These are phyloP conservation scores for Tetrahymena elliotti DNA, from an alignment of 73 alveolate species.

Conservation along the genomic window DNA sequence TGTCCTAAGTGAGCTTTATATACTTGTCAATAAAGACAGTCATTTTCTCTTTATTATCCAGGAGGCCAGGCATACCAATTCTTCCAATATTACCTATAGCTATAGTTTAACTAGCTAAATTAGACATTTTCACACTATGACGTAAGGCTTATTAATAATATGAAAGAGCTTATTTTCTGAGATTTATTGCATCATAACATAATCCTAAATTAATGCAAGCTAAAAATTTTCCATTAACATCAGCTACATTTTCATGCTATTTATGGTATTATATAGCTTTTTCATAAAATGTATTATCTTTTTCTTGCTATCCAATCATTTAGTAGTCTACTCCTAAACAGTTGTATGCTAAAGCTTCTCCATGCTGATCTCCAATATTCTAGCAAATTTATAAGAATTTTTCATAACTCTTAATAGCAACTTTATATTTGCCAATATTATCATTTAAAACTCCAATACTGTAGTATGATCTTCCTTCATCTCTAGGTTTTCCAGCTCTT, in stretches of 20 bases:
- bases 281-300: conserved; percentile 8
- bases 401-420: conserved; percentile 67
- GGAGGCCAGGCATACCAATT: conserved; percentile 23
- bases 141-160: conserved; percentile 22
- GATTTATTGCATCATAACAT: conserved; percentile 14
- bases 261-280: conserved; percentile 34
- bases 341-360: conserved; percentile 79
- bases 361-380: conserved; percentile 75
- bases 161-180: conserved; percentile 1
- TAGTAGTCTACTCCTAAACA: conserved; percentile 81
- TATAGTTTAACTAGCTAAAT: conserved; percentile 14
- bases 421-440: conserved; percentile 59
- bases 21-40: conserved; percentile 31
- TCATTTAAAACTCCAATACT: conserved; percentile 78
- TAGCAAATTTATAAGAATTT: conserved; percentile 65
- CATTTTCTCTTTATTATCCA: conserved; percentile 35
- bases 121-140: conserved; percentile 10
- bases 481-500: conserved; percentile 83
- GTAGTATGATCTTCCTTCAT: conserved; percentile 89
- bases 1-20: conserved; percentile 1
- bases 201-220: conserved; percentile 39
- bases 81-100: conserved; percentile 40
- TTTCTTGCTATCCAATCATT: conserved; percentile 49
- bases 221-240: conserved; percentile 34
- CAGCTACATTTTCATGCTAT: conserved; percentile 34